These are phyloP conservation scores for Russula sp. DNA, from an alignment of 768 basidiomycete genomes.

Conservation along the genomic window DNA sequence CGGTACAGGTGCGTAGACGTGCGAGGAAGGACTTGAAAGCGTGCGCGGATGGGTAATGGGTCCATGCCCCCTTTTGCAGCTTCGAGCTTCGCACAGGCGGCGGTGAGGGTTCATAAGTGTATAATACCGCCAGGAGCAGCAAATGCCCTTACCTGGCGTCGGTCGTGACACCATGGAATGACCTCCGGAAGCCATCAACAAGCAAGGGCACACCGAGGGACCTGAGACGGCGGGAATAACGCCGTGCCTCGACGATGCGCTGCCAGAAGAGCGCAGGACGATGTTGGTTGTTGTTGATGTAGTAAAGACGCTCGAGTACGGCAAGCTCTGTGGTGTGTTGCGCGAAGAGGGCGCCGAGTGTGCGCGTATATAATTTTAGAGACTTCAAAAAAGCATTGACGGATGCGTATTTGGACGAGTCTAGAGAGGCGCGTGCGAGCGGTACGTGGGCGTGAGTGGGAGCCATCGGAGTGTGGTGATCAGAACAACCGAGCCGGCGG, in stretches of 20 bases:
- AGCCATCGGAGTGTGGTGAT: not conserved
- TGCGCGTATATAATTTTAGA: slow-evolving; percentile 48
- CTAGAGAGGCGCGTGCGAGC: slow-evolving; percentile 20
- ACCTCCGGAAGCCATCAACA: slow-evolving; percentile 34
- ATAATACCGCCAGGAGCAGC: not conserved
- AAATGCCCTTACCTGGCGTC: slow-evolving; percentile 32
- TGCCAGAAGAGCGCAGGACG: slow-evolving; percentile 63
- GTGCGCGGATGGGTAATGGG: slow-evolving; percentile 40
- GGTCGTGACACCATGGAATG: slow-evolving; percentile 43
- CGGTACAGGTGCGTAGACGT: slow-evolving; percentile 31
- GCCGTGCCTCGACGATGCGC: slow-evolving; percentile 52
- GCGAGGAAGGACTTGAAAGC: slow-evolving; percentile 31
- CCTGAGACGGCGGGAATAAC: slow-evolving; percentile 36
- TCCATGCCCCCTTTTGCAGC: slow-evolving; percentile 56
- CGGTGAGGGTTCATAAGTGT: not conserved
- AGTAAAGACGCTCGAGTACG: slow-evolving; percentile 60
- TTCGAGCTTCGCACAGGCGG: slow-evolving; percentile 35
- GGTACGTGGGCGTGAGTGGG: not conserved
- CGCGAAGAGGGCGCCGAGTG: slow-evolving; percentile 39
- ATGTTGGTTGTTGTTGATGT: slow-evolving; percentile 79
- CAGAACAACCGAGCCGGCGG: not conserved
- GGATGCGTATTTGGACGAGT: slow-evolving; percentile 26
- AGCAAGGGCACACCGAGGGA: slow-evolving; percentile 23
- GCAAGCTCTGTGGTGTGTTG: slow-evolving; percentile 45
- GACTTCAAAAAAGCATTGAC: slow-evolving; percentile 56